A percentile compares a stretch with the other conserved stretches of the same genome.
These are phyloP conservation scores for Arthrobotrys sphaeroides DNA, from an alignment of 2,329 filamentous ascomycete genomes.

Conservation along the genomic window DNA sequence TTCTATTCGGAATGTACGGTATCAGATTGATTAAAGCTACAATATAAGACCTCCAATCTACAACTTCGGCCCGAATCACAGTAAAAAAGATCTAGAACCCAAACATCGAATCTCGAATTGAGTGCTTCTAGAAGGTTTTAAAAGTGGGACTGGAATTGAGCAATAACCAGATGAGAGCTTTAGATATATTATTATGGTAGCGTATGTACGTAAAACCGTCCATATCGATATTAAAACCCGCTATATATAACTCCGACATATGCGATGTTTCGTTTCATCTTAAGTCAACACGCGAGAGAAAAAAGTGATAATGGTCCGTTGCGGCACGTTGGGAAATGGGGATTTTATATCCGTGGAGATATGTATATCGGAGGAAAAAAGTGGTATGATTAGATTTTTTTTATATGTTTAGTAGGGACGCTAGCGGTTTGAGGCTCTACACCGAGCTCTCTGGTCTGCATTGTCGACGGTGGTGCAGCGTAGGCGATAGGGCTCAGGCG, in stretches of 20 bases:
- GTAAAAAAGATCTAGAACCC: too few species aligned
- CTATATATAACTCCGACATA: constrained; percentile 37
- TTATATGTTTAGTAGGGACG: too few species aligned
- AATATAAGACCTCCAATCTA: neutral
- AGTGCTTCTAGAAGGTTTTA: neutral
- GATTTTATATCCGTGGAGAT: neutral
- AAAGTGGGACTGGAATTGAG: neutral
- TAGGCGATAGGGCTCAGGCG: constrained; percentile 18
- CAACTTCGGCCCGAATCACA: too few species aligned
- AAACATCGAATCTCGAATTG: too few species aligned
- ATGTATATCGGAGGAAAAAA: too few species aligned
- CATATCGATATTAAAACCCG: constrained; percentile 8
- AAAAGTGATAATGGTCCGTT: constrained; percentile 8
- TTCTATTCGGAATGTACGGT: too few species aligned
- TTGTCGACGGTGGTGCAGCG: neutral
- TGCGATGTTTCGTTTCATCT: constrained; percentile 48
- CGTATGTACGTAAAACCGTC: too few species aligned
- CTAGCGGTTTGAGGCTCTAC: constrained; percentile 33
- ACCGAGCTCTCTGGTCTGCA: constrained; percentile 2
- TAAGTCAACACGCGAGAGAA: constrained; percentile 11
- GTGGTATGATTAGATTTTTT: too few species aligned
- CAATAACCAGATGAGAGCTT: neutral
- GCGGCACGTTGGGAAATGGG: neutral
- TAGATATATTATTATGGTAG: constrained; percentile 20
- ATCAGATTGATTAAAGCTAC: neutral